phyloP scores from a whole-genome alignment of 768 basidiomycete species.

The Leccinum boreale region DNA sequence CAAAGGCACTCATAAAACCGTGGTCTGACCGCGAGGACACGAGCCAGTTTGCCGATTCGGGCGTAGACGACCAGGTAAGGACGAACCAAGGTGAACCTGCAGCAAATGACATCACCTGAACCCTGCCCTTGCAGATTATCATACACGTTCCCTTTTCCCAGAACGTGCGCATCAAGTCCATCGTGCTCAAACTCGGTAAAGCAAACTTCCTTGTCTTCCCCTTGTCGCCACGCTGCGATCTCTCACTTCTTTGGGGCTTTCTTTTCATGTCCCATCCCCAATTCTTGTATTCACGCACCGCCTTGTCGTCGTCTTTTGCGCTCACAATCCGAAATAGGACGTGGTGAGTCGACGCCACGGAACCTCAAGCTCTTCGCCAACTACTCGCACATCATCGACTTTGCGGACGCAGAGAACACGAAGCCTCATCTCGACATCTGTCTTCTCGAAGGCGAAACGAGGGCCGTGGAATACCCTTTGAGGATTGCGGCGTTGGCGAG shows the following conservation, averaged over 20 bases:
- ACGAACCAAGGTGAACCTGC: neutral
- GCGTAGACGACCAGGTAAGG: constrained; percentile 80
- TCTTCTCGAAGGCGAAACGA: constrained; percentile 66
- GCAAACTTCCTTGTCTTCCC: constrained; percentile 6
- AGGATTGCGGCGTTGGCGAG: constrained; percentile 74
- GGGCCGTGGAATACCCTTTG: constrained; percentile 73
- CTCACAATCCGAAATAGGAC: constrained; percentile 41
- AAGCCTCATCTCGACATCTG: constrained; percentile 70
- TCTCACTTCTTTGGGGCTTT: constrained; percentile 3
- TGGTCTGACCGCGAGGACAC: constrained; percentile 78
- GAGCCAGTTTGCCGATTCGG: constrained; percentile 64
- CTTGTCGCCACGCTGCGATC: constrained; percentile 9
- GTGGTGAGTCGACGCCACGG: constrained; percentile 74
- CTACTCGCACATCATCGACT: constrained; percentile 71
- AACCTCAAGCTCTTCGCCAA: constrained; percentile 76
- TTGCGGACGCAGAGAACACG: constrained; percentile 64
- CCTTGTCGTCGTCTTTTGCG: constrained; percentile 1
- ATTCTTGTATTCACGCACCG: constrained; percentile 1
- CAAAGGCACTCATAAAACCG: constrained; percentile 72
- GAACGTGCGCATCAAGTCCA: constrained; percentile 70
- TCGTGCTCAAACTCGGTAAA: constrained; percentile 75
- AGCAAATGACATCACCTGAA: constrained; percentile 10
- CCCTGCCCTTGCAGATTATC: constrained; percentile 52
- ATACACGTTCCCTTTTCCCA: constrained; percentile 79
- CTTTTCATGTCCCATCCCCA: constrained; percentile 2